Base-by-base conservation (phyloP, 148 eudicot genomes). In the Talinum fruticosum region DNA sequence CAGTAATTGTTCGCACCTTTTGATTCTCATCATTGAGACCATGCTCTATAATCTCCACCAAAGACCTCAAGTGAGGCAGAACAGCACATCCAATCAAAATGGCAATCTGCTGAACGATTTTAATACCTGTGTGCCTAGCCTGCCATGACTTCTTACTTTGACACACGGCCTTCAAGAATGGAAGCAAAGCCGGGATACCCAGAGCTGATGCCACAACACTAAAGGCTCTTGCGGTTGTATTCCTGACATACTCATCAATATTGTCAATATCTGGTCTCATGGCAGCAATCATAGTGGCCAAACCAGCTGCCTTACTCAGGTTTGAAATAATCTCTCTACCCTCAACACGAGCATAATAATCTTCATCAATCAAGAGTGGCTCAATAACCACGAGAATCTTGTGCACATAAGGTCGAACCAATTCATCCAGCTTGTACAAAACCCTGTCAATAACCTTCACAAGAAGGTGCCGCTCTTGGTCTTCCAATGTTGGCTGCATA, bases 121-220 rank as follows among this genome's bases (percentile, higher is more conserved):
- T 95, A 61, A 95, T 95, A 72, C 99, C 99, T 0, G 97, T 95
- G 84, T 95, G 99, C 81, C 99, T 92, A 79, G 99, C 99, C 84
- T 95, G 99, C 99, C 99, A 95, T 14, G 99, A 92, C 81, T 95
- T 95, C 89, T 95, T 95, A 87, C 98, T 95, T 85, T 92, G 97
- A 85, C 98, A 95, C 33, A 95, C 98, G 53, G 98, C 98, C 87
- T 95, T 95, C 80, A 95, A 83, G 80, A 95, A 95, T 16, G 98
- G 98, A 64, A 95, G 72, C 73, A 95, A 76, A 16, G 98, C 98
- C 69, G 98, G 98, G 71, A 95, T 95, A 14, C 98, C 98, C n/a
- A 95, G 89, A 62, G 98, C 98, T 61, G 98, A 95, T 45, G 98
- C 98, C 64, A 95, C 98, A 38, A 95, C 98, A 85, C 98, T 95